Conservation (phyloP, 257 asterid genomes). For the Capsicum chinense region DNA sequence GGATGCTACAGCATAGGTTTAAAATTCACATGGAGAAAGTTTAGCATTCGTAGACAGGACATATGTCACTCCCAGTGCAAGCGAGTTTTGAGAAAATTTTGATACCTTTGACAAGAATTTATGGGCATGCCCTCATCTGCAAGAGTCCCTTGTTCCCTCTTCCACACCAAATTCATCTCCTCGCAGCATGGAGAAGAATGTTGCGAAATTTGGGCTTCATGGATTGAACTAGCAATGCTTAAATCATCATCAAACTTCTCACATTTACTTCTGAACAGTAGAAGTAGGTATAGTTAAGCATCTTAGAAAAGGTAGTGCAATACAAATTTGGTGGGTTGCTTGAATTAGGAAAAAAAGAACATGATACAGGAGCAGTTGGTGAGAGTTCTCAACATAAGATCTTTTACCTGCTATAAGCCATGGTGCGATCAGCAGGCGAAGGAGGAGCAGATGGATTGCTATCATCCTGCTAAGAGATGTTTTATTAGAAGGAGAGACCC, state of each 20-base stretch:
- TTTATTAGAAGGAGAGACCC: constrained; percentile 37
- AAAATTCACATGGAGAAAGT: neutral
- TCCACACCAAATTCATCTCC: constrained; percentile 52
- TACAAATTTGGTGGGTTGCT: neutral
- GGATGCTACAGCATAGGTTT: neutral
- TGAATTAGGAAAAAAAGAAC: neutral
- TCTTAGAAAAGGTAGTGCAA: constrained; percentile 1
- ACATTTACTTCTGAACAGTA: constrained; percentile 52
- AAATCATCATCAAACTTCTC: constrained; percentile 63
- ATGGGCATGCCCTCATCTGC: constrained; percentile 46
- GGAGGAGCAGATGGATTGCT: constrained; percentile 51
- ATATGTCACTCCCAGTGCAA: neutral
- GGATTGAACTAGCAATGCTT: constrained; percentile 44
- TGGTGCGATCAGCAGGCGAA: constrained; percentile 47
- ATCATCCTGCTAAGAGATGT: constrained; percentile 68
- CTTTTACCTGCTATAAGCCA: constrained; percentile 53
- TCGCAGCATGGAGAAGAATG: constrained; percentile 44
- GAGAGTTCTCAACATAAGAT: constrained; percentile 28
- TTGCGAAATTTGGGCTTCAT: constrained; percentile 43
- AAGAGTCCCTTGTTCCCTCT: constrained; percentile 45
- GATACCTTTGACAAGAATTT: constrained; percentile 53
- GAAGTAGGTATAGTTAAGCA: constrained; percentile 30
- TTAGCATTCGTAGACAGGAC: constrained; percentile 7
- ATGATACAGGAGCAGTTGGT: neutral
- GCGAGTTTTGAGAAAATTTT: constrained; percentile 22